These are phyloP conservation scores for Periconia sp. DNA, from an alignment of 2,329 filamentous ascomycete genomes.

Conservation along the genomic window DNA sequence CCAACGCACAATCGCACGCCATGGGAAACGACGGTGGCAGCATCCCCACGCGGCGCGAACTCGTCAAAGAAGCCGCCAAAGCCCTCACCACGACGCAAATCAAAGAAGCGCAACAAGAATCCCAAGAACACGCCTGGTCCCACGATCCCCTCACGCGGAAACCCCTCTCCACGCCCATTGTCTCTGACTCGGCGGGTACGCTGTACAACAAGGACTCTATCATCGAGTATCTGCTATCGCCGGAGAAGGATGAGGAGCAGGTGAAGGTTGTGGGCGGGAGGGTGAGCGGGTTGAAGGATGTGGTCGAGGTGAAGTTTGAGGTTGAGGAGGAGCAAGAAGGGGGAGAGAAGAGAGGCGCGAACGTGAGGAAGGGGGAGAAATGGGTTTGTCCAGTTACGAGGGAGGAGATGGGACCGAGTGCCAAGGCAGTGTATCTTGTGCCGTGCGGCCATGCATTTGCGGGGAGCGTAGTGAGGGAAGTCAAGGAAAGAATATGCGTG, in stretches of 20 bases:
- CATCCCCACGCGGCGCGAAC: conserved; percentile 92
- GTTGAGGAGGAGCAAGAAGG: conserved; percentile 50
- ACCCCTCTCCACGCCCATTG: conserved; percentile 74
- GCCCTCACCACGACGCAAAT: conserved; percentile 82
- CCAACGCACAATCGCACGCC: conserved; percentile 9
- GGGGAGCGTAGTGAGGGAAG: conserved; percentile 81
- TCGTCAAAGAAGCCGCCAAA: conserved; percentile 91
- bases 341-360: conserved; percentile 50
- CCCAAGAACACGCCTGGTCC: conserved; percentile 84
- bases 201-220: conserved; percentile 96
- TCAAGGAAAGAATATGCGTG: conserved; percentile 68
- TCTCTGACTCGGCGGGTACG: conserved; percentile 82
- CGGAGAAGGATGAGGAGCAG: conserved; percentile 63
- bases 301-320: conserved; percentile 84
- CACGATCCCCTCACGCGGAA: conserved; percentile 86
- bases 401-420: conserved; percentile 79
- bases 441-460: conserved; percentile 96
- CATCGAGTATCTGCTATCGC: conserved; percentile 69
- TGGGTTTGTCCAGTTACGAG: conserved; percentile 88
- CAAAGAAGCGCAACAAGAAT: conserved; percentile 86
- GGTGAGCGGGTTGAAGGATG: conserved; percentile 82
- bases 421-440: conserved; percentile 85
- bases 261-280: conserved; percentile 65
- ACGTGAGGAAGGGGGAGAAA: conserved; percentile 54
- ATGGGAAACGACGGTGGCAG: conserved; percentile 99